A percentile compares a stretch with the other conserved stretches of the same genome.
Evolutionary conservation across 2,329 filamentous ascomycete genomes (phyloP).

Genomic region (Elsinoe necatrix): DNA sequence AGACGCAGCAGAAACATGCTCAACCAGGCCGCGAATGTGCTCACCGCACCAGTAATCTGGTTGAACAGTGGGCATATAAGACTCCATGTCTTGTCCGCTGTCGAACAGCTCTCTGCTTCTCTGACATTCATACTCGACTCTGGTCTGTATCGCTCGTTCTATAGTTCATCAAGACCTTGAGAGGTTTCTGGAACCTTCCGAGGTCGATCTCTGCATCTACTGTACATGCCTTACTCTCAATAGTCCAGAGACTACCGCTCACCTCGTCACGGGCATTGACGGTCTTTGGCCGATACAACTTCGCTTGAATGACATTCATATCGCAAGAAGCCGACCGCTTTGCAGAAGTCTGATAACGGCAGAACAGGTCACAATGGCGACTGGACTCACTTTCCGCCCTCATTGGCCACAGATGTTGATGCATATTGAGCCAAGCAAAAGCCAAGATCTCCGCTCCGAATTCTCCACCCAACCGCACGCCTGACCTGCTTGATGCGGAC

Average conservation of each 20-base stretch:
- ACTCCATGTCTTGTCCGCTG: not conserved
- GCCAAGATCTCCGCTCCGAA: conserved; percentile 13
- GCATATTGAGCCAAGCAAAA: not conserved
- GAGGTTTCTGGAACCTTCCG: no score
- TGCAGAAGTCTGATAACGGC: conserved; percentile 10
- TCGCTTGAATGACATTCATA: conserved; percentile 5
- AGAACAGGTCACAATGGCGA: conserved; percentile 6
- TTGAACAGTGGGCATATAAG: not conserved
- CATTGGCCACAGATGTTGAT: not conserved
- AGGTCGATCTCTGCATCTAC: no score
- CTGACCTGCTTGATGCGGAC: conserved; percentile 8
- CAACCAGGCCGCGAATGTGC: not conserved
- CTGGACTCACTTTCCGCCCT: not conserved
- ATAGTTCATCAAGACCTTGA: not conserved
- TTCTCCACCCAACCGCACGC: conserved; percentile 4
- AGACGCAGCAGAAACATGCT: not conserved
- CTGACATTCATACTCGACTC: not conserved
- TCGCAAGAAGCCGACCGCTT: not conserved
- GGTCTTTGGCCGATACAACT: not conserved
- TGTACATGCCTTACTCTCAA: not conserved
- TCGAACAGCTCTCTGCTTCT: not conserved
- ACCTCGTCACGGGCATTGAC: conserved; percentile 7
- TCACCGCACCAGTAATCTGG: not conserved
- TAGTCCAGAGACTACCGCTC: not conserved
- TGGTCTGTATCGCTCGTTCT: not conserved